These are phyloP conservation scores for Ruellia speciosa DNA, from an alignment of 305 asterid species.

Conservation along the genomic window DNA sequence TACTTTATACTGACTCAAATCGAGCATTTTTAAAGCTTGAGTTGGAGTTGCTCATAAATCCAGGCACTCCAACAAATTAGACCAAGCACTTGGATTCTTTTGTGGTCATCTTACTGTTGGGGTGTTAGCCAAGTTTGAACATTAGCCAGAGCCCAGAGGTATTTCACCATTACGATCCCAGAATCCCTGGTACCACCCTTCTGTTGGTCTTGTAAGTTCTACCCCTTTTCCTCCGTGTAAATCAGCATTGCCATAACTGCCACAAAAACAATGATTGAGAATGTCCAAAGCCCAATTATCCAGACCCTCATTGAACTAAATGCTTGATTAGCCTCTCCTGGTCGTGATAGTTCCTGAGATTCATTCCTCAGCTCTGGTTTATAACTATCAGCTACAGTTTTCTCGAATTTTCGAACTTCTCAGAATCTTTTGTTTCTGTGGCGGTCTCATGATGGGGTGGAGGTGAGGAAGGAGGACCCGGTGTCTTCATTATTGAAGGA, in stretches of 20 bases:
- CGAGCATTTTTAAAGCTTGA: too few relatives aligned
- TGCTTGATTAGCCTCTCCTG: constrained; percentile 37
- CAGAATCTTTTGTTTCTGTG: constrained; percentile 22
- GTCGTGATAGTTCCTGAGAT: constrained; percentile 33
- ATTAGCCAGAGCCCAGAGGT: too few relatives aligned
- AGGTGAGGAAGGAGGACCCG: constrained; percentile 22
- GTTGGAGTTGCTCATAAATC: too few relatives aligned
- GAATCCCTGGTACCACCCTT: too few relatives aligned
- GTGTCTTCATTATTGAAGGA: constrained; percentile 23
- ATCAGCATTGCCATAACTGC: constrained; percentile 8
- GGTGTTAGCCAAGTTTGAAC: too few relatives aligned
- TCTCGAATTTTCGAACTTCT: constrained; percentile 34
- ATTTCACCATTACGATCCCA: too few relatives aligned
- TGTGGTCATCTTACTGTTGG: too few relatives aligned
- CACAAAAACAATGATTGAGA: constrained; percentile 46
- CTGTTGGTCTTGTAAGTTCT: background rate
- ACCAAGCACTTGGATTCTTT: too few relatives aligned
- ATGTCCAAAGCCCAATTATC: constrained; percentile 62
- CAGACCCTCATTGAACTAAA: constrained; percentile 59
- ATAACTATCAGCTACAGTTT: constrained; percentile 18
- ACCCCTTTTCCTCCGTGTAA: background rate
- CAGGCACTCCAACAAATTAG: too few relatives aligned
- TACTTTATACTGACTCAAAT: too few relatives aligned
- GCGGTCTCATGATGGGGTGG: constrained; percentile 19
- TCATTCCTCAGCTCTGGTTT: constrained; percentile 9